Evolutionary conservation across 495 filamentous ascomycete species (phyloP), one percentile per base, ranked within the genome.

Genomic region (Geopyxis carbonaria): DNA sequence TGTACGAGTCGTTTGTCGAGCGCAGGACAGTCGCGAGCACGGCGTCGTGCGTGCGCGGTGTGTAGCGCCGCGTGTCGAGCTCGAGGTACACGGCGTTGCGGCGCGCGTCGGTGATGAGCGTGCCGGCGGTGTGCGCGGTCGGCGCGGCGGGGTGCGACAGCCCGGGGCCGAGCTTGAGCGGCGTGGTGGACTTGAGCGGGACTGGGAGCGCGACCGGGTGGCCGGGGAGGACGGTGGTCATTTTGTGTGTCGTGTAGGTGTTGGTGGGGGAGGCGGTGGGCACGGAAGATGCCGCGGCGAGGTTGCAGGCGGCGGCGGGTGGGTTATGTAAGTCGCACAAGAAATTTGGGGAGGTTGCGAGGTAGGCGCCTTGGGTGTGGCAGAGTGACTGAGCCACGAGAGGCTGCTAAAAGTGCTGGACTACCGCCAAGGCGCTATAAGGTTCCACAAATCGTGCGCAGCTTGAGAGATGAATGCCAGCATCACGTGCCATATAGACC

Each of bases 31-130:
- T 80, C 20, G 80, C 85, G 48, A 97, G 78, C 39, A 97, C 69
- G 10, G 89, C 68, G 60, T 97, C 89, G 52, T 74, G 72, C 27
- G 62, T 57, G 8, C 72, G 66, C 5, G 89, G 84, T 33, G 75
- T 70, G 52, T 95, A 97, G 30, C 78, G 68, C 31, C 75, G 72
- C 33, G 66, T 65, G 43, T 73, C 71, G 45, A 65, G 67, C 42
- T 86, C 80, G 33, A 85, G 59, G 77, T 80, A 86, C 44, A 82
- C 64, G 2, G 76, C 76, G 55, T 84, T 82, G 58, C 86, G 83
- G 56, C 69, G 73, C 32, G 59, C 61, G 56, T 95, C 83, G 21
- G 73, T 73, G 22, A 73, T 68, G 14, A 95, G 61, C 18, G 79
- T 61, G 23, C 91, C 89, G n/a, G 84, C 75, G 38, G 80, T 71